These are phyloP conservation scores for Castanospermum australe DNA, from an alignment of 306 rosid genomes.

Conservation along the genomic window DNA sequence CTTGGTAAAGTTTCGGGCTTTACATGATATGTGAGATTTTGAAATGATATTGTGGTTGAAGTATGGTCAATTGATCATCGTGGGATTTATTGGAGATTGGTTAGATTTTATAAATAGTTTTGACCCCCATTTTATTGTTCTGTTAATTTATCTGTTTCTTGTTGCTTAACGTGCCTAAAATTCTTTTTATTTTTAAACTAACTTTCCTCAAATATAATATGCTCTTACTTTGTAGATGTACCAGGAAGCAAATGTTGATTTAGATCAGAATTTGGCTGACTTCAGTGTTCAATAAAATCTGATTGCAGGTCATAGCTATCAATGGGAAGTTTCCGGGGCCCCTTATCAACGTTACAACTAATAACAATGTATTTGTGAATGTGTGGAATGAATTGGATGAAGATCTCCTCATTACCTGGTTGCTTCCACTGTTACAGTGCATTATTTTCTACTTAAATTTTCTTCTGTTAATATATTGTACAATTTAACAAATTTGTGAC, in stretches of 20 bases:
- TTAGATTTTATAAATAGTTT: not conserved
- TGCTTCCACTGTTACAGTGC: slow-evolving; percentile 23
- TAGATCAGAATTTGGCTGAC: slow-evolving; percentile 13
- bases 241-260: not conserved
- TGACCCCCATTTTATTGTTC: not conserved
- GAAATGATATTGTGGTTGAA: not conserved
- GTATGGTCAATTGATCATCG: not conserved
- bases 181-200: not conserved
- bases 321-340: slow-evolving; percentile 84
- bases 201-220: not conserved
- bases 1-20: not conserved
- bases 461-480: not conserved
- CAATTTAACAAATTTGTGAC: not conserved
- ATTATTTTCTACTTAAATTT: not conserved
- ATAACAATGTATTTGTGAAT: slow-evolving; percentile 63
- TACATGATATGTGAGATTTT: not conserved
- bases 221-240: not conserved
- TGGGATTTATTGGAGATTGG: not conserved
- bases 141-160: not conserved
- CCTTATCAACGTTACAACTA: slow-evolving; percentile 68
- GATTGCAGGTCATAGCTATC: slow-evolving; percentile 72
- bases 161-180: not conserved
- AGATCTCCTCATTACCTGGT: slow-evolving; percentile 79
- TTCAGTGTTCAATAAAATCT: not conserved
- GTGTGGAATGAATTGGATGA: slow-evolving; percentile 77